Base-by-base conservation (phyloP, 2,329 filamentous ascomycete species). In the Knufia petricola region DNA sequence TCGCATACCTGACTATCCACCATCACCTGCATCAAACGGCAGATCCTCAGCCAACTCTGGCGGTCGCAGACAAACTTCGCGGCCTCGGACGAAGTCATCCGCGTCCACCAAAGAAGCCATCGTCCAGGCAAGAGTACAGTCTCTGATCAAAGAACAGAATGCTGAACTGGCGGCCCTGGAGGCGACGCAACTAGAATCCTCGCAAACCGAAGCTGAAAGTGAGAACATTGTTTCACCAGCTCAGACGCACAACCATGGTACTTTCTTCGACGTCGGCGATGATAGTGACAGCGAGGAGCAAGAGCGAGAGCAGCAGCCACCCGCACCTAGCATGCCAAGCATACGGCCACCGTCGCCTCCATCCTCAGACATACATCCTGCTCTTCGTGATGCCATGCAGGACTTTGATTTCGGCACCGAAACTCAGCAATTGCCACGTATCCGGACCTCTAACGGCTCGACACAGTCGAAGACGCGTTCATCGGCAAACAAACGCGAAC, bases 251-350 rank as follows among this genome's bases (percentile, higher is more conserved):
- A 17, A 26, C 10, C 7, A 17, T n/a, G 55, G 53, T 13, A 57
- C 55, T 9, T 57, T 57, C 36, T 51, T 55, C 15, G 48, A 57
- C 49, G 49, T 50, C 9, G 42, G 36, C 19, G 37, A 48, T 44
- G 50, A 56, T 31, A 51, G 60, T 15, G 69, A 66, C 52, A 68
- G 69, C 7, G 66, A 64, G 41, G 58, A 59, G 10, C 64, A 68
- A 38, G 63, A 63, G 15, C 63, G 60, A 9, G 58, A 63, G 26
- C 59, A 62, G 4, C 56, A 45, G 12, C 53, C 52, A 17, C 56
- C 60, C 7, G 58, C 54, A 4, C 57, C 13, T 7, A 37, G 10
- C 26, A 36, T 36, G 10, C 9, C 7, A 4, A 17, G 32, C 10
- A 30, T 43, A 21, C 23, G 47, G 30, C 53, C 54, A 26, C 49